Conservation (phyloP, 805 yeast genomes). For the Monosporozyma servazzii region DNA sequence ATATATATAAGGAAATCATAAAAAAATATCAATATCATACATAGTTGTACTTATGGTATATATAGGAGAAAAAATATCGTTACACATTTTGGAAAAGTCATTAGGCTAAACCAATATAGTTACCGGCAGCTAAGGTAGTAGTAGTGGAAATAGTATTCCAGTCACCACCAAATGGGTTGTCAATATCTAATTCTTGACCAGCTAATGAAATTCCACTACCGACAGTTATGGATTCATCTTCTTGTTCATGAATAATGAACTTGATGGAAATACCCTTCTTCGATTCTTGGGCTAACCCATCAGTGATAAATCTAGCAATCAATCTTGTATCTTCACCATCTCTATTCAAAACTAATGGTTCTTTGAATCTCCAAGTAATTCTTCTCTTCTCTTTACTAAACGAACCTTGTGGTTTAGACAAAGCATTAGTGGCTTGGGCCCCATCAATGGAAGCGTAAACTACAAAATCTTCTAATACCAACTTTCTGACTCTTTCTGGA, state of each 20-base stretch:
- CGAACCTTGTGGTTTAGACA: slow-evolving; percentile 86
- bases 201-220: slow-evolving; percentile 37
- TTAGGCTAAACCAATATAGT: slow-evolving; percentile 28
- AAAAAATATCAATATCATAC: not conserved
- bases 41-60: not conserved
- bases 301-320: slow-evolving; percentile 79
- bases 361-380: slow-evolving; percentile 71
- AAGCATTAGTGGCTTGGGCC: slow-evolving; percentile 60
- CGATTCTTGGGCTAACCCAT: slow-evolving; percentile 60
- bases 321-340: slow-evolving; percentile 48
- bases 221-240: slow-evolving; percentile 32
- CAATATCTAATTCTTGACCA: slow-evolving; percentile 30
- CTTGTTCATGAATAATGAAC: slow-evolving; percentile 37
- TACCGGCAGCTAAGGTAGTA: slow-evolving; percentile 32
- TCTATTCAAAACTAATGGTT: slow-evolving; percentile 32
- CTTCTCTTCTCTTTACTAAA: slow-evolving; percentile 80
- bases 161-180: slow-evolving; percentile 33
- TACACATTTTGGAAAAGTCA: not conserved
- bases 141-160: slow-evolving; percentile 30
- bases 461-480: slow-evolving; percentile 30
- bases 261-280: slow-evolving; percentile 65
- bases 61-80: not conserved
- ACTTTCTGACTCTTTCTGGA: slow-evolving; percentile 28
- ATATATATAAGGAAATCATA: not conserved
- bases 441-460: slow-evolving; percentile 51